phyloP scores from a whole-genome alignment of 1,139 yeast genomes.

The Geotrichum aggregatum region DNA sequence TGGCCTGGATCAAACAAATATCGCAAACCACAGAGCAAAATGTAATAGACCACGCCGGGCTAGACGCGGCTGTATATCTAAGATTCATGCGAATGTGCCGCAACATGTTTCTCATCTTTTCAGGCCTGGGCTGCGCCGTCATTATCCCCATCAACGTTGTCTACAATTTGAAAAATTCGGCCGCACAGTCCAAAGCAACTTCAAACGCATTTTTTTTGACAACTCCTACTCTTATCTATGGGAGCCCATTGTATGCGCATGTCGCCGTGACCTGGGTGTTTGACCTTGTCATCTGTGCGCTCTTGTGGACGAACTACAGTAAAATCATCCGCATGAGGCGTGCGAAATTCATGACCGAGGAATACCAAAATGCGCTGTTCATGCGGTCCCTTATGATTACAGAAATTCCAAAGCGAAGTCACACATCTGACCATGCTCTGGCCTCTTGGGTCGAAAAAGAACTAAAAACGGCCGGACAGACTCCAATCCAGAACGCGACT shows the following conservation, averaged over 20 bases:
- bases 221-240: constrained; percentile 39
- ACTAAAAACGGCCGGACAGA: too few species aligned
- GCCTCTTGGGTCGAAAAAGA: constrained; percentile 22
- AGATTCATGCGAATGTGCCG: constrained; percentile 38
- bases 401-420: constrained; percentile 36
- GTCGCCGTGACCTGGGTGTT: constrained; percentile 38
- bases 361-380: constrained; percentile 33
- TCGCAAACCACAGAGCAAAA: constrained; percentile 31
- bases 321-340: constrained; percentile 35
- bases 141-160: constrained; percentile 41
- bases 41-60: constrained; percentile 35
- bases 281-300: constrained; percentile 30
- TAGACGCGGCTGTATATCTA: constrained; percentile 40
- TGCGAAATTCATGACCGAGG: constrained; percentile 28
- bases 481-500: constrained; percentile 33
- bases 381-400: constrained; percentile 38
- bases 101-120: constrained; percentile 34
- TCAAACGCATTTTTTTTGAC: constrained; percentile 38
- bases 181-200: constrained; percentile 27
- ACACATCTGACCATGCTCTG: constrained; percentile 33
- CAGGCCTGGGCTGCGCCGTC: constrained; percentile 37
- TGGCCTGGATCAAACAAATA: constrained; percentile 34
- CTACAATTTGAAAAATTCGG: constrained; percentile 31
- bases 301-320: constrained; percentile 35
- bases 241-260: constrained; percentile 38